Evolutionary conservation across 2,329 filamentous ascomycete species (phyloP).

Genomic region (Talaromyces funiculosus): DNA sequence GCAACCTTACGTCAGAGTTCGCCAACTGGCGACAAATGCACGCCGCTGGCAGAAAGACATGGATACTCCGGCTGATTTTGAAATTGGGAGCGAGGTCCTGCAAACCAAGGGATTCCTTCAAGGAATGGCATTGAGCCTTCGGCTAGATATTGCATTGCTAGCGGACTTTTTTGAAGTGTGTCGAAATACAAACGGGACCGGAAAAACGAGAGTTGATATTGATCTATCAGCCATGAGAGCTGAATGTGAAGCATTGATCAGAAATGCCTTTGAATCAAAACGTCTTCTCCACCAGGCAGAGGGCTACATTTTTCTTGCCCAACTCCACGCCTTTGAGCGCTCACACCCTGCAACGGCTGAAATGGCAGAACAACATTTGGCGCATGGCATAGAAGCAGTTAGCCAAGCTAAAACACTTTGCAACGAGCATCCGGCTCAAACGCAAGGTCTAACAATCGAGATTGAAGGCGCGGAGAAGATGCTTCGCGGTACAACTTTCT

Average conservation of each 20-base stretch:
- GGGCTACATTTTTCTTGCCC: constrained; percentile 47
- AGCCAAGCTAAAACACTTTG: background rate
- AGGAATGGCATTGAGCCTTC: constrained; percentile 40
- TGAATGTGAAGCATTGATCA: constrained; percentile 40
- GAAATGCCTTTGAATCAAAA: constrained; percentile 30
- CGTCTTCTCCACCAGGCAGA: constrained; percentile 46
- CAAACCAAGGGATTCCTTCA: constrained; percentile 38
- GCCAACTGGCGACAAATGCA: constrained; percentile 30
- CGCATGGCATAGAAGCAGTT: background rate
- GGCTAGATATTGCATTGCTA: constrained; percentile 47
- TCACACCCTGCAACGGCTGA: background rate
- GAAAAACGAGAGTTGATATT: constrained; percentile 16
- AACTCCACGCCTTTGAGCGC: constrained; percentile 44
- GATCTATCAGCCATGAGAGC: constrained; percentile 31
- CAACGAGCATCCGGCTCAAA: constrained; percentile 21
- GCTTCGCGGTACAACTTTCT: constrained; percentile 45
- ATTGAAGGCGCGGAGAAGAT: constrained; percentile 44
- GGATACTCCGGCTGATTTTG: constrained; percentile 18
- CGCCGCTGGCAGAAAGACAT: constrained; percentile 23
- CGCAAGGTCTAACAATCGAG: constrained; percentile 38
- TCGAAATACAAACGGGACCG: background rate
- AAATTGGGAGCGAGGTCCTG: constrained; percentile 25
- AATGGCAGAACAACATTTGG: background rate
- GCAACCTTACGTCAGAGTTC: constrained; percentile 36
- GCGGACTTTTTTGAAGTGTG: constrained; percentile 36